These are phyloP conservation scores for Trichoderma sp. DNA, from an alignment of 2,329 filamentous ascomycete species.

Conservation along the genomic window DNA sequence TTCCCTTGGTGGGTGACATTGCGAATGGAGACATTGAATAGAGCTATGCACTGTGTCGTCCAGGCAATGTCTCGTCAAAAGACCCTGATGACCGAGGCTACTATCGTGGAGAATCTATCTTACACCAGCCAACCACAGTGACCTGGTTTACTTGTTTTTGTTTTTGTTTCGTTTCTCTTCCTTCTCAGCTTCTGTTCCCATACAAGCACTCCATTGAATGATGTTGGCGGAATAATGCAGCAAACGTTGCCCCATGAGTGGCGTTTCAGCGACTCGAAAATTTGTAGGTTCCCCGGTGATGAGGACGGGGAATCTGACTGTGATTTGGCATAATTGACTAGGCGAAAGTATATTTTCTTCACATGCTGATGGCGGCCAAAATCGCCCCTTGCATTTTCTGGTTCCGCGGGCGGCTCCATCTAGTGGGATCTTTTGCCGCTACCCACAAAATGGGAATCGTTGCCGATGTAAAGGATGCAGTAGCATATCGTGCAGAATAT, in stretches of 20 bases:
- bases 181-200: background rate
- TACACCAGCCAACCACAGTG: background rate
- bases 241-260: slow-evolving; percentile 9
- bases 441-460: background rate
- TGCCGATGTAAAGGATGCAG: background rate
- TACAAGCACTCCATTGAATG: background rate
- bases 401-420: background rate
- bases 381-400: background rate
- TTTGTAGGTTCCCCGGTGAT: background rate
- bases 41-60: background rate
- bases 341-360: background rate
- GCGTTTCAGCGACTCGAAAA: slow-evolving; percentile 6
- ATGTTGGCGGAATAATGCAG: background rate
- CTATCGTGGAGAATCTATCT: too few species aligned
- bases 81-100: background rate
- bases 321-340: background rate
- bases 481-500: background rate
- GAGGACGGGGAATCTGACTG: slow-evolving; percentile 14
- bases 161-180: background rate
- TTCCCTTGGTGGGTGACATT: background rate
- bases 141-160: background rate
- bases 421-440: background rate
- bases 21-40: background rate
- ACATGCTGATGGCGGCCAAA: background rate
- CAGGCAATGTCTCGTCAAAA: background rate